Conservation (phyloP, 2,329 filamentous ascomycete species). For the Dactylellina drechsleri region DNA sequence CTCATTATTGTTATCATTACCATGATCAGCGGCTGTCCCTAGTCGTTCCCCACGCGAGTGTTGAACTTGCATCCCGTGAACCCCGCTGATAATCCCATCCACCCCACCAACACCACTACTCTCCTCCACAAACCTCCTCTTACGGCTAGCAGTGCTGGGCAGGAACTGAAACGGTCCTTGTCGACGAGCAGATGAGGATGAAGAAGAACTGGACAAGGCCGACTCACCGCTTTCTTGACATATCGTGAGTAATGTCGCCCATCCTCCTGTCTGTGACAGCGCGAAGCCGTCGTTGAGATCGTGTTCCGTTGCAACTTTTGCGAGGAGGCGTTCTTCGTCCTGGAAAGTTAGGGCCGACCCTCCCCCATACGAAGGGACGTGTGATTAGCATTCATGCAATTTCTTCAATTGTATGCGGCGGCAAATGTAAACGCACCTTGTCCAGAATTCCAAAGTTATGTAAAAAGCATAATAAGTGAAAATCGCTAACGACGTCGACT, state of each 20-base stretch:
- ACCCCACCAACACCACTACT: slow-evolving; percentile 7
- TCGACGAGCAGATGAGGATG: slow-evolving; percentile 46
- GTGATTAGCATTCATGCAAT: not conserved
- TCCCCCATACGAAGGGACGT: not conserved
- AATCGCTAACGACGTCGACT: slow-evolving; percentile 82
- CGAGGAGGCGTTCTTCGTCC: slow-evolving; percentile 89
- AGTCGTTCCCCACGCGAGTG: slow-evolving; percentile 30
- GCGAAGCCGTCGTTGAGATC: slow-evolving; percentile 83
- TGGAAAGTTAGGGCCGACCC: slow-evolving; percentile 61
- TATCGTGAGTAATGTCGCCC: slow-evolving; percentile 92
- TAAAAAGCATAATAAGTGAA: slow-evolving; percentile 91
- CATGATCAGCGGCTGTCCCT: slow-evolving; percentile 13
- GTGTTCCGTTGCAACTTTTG: slow-evolving; percentile 82
- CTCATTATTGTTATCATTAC: not conserved
- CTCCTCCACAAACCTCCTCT: slow-evolving; percentile 52
- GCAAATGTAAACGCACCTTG: slow-evolving; percentile 71
- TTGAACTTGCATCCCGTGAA: slow-evolving; percentile 30
- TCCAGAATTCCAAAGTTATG: slow-evolving; percentile 81
- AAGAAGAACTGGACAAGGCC: slow-evolving; percentile 60
- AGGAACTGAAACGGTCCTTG: slow-evolving; percentile 52
- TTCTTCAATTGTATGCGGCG: slow-evolving; percentile 52
- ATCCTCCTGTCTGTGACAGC: slow-evolving; percentile 85
- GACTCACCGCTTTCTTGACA: slow-evolving; percentile 97
- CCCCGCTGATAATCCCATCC: slow-evolving; percentile 14
- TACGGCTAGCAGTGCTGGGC: slow-evolving; percentile 52